A percentile compares a stretch with the other conserved stretches of the same genome.
These are phyloP conservation scores for Euphrasia confusa DNA, from an alignment of 257 asterid species.

Conservation along the genomic window DNA sequence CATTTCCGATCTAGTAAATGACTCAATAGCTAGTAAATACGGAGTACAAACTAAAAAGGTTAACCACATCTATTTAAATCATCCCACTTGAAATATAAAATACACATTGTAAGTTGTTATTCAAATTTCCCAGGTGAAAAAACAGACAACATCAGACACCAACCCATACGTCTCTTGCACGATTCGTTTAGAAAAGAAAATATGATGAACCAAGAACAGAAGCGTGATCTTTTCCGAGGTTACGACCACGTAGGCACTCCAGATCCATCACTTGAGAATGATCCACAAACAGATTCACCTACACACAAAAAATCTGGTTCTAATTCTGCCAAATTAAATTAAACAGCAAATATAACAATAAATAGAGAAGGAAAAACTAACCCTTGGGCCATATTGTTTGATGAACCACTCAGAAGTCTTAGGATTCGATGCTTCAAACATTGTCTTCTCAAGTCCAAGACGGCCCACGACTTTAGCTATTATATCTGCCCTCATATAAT, in stretches of 20 bases:
- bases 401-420: conserved; percentile 86
- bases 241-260: conserved; percentile 88
- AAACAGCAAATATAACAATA: not conserved
- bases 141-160: too few relatives aligned
- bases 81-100: too few relatives aligned
- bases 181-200: conserved; percentile 31
- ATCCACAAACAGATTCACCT: conserved; percentile 91
- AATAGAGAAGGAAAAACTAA: not conserved
- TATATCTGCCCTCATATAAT: conserved; percentile 71
- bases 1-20: too few relatives aligned
- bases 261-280: conserved; percentile 88
- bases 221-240: conserved; percentile 67
- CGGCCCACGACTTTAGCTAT: conserved; percentile 76
- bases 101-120: too few relatives aligned
- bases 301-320: conserved; percentile 17
- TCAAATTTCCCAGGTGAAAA: too few relatives aligned
- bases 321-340: not conserved
- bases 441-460: conserved; percentile 82
- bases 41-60: too few relatives aligned
- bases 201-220: conserved; percentile 80
- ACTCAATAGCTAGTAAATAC: too few relatives aligned
- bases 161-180: too few relatives aligned
- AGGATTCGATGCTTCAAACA: conserved; percentile 89
- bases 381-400: conserved; percentile 84
- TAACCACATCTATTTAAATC: too few relatives aligned